Evolutionary conservation across 2,329 filamentous ascomycete genomes (phyloP), one percentile per base, ranked within the genome.

Genomic region (Fusarium sp.): DNA sequence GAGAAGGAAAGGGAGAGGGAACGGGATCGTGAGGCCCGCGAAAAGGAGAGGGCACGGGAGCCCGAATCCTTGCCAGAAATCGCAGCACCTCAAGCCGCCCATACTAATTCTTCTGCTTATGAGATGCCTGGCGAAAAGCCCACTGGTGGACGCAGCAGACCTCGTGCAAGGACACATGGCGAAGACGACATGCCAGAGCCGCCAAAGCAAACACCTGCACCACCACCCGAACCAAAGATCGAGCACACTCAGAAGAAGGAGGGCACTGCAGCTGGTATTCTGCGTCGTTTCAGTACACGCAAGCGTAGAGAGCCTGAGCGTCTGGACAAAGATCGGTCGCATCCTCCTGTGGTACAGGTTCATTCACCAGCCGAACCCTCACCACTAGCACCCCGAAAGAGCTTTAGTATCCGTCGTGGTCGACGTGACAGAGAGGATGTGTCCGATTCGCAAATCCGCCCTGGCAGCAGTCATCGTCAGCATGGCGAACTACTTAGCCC

Each of bases 251-350:
- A 83, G 50, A 94, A 92, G 82, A 97, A 96, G 79, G 95, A 97
- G 78, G 96, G 93, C 74, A 89, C 92, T 6, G 93, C 94, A 36
- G 92, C 89, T 28, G 93, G 94, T 30, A 84, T 99, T 51, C 83
- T 99, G 49, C 88, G 96, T 70, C 88, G 96, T 37, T 94, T 99
- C 77, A 98, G 95, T 81, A 98, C 96, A 9, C 89, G 95, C 68
- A 89, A 91, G 73, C 88, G 90, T 57, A 88, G 87, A 78, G 92
- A 92, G 70, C 86, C 85, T 71, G 88, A 87, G 80, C 86, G 85
- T 62, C 83, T 86, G 61, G 85, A 89, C 58, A 88, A 83, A 73
- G 88, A 88, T 67, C 86, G 89, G 13, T 90, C 91, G 37, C 89
- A 91, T 47, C 92, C 93, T 41, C 90, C 91, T 42, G 80, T 86